phyloP scores from a whole-genome alignment of 1,139 yeast genomes.

The Yamadazyma oceani region DNA sequence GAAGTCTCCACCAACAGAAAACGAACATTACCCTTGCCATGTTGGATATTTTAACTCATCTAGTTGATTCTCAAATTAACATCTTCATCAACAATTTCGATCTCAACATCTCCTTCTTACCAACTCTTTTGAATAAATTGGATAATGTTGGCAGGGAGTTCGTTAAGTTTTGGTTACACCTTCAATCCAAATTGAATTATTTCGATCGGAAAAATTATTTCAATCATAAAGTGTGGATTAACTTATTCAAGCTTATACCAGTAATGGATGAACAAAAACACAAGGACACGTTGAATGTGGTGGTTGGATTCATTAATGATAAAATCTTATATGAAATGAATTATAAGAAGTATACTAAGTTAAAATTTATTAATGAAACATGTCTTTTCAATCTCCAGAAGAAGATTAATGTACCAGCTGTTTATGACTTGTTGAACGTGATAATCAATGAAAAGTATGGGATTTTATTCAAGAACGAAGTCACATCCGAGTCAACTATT shows the following conservation, averaged over 20 bases:
- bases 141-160: slow-evolving; percentile 56
- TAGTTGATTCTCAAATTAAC: slow-evolving; percentile 55
- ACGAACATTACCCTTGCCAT: slow-evolving; percentile 64
- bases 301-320: slow-evolving; percentile 49
- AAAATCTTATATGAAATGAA: slow-evolving; percentile 58
- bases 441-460: slow-evolving; percentile 64
- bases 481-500: slow-evolving; percentile 17
- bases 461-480: slow-evolving; percentile 44
- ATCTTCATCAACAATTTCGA: slow-evolving; percentile 69
- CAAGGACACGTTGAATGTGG: slow-evolving; percentile 51
- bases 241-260: slow-evolving; percentile 22
- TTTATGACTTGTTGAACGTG: slow-evolving; percentile 31
- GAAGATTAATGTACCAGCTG: slow-evolving; percentile 41
- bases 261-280: slow-evolving; percentile 29
- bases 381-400: slow-evolving; percentile 60
- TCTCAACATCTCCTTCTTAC: slow-evolving; percentile 58
- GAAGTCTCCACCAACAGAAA: slow-evolving; percentile 62
- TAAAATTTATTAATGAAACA: slow-evolving; percentile 78
- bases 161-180: slow-evolving; percentile 58
- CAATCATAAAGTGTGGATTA: slow-evolving; percentile 15
- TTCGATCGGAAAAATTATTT: slow-evolving; percentile 17
- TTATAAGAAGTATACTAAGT: slow-evolving; percentile 68
- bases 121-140: slow-evolving; percentile 62
- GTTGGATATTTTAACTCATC: slow-evolving; percentile 52
- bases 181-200: slow-evolving; percentile 23